These are phyloP conservation scores for Phaeosphaeriaceae sp. DNA, from an alignment of 2,329 filamentous ascomycete species.

Conservation along the genomic window DNA sequence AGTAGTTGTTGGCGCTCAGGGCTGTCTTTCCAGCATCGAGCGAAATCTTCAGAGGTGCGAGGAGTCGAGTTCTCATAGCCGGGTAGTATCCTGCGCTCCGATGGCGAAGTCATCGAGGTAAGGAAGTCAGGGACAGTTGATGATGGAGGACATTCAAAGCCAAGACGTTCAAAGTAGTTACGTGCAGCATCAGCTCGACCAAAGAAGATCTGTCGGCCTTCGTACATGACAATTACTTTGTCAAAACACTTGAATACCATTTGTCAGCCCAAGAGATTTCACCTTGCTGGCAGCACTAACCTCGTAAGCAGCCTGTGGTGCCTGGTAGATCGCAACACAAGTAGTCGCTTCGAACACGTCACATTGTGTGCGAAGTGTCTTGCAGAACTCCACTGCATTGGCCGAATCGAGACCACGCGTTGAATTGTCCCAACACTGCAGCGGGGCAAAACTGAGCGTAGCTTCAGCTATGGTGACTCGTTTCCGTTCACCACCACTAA, in stretches of 20 bases:
- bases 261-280: background rate
- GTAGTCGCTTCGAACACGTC: slow-evolving; percentile 60
- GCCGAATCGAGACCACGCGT: slow-evolving; percentile 36
- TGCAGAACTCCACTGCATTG: slow-evolving; percentile 65
- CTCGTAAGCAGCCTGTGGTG: slow-evolving; percentile 71
- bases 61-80: slow-evolving; percentile 53
- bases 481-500: slow-evolving; percentile 71
- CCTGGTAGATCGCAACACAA: slow-evolving; percentile 62
- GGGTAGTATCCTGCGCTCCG: slow-evolving; percentile 48
- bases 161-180: slow-evolving; percentile 71
- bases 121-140: slow-evolving; percentile 64
- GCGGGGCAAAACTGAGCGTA: slow-evolving; percentile 18
- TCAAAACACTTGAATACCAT: slow-evolving; percentile 58
- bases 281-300: slow-evolving; percentile 12
- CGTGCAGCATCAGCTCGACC: slow-evolving; percentile 68
- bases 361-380: slow-evolving; percentile 58
- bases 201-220: slow-evolving; percentile 76
- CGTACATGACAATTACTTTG: slow-evolving; percentile 74
- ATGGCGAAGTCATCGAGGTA: slow-evolving; percentile 67
- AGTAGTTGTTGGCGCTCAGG: slow-evolving; percentile 47
- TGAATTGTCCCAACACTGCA: slow-evolving; percentile 56
- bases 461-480: slow-evolving; percentile 33
- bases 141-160: slow-evolving; percentile 71
- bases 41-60: slow-evolving; percentile 44
- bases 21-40: slow-evolving; percentile 60